These are phyloP conservation scores for Aspergillus brunneoviolaceus DNA, from an alignment of 2,329 filamentous ascomycete genomes.

Conservation along the genomic window DNA sequence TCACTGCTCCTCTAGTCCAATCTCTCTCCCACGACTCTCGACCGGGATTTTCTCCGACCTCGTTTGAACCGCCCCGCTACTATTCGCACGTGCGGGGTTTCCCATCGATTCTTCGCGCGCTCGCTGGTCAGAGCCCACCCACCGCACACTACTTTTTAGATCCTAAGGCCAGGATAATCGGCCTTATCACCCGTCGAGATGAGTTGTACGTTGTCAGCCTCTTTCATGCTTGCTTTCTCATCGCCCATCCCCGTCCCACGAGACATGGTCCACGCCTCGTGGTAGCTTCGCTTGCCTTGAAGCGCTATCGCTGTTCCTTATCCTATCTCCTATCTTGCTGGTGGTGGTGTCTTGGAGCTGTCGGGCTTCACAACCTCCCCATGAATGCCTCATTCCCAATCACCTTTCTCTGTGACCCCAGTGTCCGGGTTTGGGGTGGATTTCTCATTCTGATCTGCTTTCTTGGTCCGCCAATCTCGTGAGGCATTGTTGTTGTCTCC, in stretches of 20 bases:
- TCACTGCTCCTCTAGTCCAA: neutral
- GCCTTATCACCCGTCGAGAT: constrained; percentile 16
- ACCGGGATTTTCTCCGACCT: neutral
- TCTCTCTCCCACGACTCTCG: neutral
- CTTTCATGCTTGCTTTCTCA: constrained; percentile 1
- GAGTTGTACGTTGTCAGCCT: constrained; percentile 25
- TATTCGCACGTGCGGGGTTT: constrained; percentile 27
- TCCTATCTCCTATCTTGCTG: neutral
- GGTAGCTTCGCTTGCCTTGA: constrained; percentile 7
- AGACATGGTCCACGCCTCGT: constrained; percentile 4
- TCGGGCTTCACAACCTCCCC: neutral
- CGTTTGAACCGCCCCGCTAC: constrained; percentile 12
- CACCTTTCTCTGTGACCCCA: neutral
- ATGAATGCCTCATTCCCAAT: neutral
- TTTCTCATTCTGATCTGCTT: constrained; percentile 1
- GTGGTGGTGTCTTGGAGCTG: neutral
- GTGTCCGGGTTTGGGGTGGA: neutral
- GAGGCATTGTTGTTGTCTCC: neutral
- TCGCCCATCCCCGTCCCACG: neutral
- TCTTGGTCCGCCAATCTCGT: constrained; percentile 3
- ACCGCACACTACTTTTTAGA: constrained; percentile 17
- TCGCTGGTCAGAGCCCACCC: constrained; percentile 18
- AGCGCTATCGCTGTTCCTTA: neutral
- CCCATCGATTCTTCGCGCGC: constrained; percentile 15
- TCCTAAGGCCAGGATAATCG: constrained; percentile 5